A percentile compares a stretch with the other conserved stretches of the same genome.
phyloP scores from a whole-genome alignment of 2,329 filamentous ascomycete genomes.

The Colletotrichum tanaceti region DNA sequence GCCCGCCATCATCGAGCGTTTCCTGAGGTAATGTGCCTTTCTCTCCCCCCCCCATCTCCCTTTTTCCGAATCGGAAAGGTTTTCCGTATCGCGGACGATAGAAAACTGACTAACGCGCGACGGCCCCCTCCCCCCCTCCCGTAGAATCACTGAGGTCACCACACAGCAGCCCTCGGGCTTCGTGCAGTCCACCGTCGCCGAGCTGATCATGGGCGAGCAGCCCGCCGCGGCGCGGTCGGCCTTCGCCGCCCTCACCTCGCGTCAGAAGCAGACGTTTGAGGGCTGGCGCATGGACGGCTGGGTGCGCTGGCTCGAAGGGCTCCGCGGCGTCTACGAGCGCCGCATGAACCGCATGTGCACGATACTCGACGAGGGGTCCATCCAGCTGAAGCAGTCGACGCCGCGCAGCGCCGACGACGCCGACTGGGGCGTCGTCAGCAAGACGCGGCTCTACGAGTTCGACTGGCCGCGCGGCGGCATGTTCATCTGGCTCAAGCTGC shows the following conservation, averaged over 20 bases:
- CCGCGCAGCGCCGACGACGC: constrained; percentile 57
- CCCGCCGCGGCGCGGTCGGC: constrained; percentile 58
- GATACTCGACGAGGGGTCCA: constrained; percentile 75
- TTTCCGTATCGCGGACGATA: no score
- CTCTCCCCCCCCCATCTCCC: no score
- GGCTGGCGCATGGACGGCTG: constrained; percentile 87
- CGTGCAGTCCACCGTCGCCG: constrained; percentile 83
- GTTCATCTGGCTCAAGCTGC: constrained; percentile 86
- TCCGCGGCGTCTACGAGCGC: constrained; percentile 85
- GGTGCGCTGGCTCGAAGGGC: constrained; percentile 89
- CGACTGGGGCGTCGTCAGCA: constrained; percentile 82
- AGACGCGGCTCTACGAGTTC: constrained; percentile 80
- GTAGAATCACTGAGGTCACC: constrained; percentile 77
- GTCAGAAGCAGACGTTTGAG: constrained; percentile 59
- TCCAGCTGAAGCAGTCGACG: constrained; percentile 72
- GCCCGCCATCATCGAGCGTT: constrained; percentile 79
- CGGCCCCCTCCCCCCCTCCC: constrained; percentile 47
- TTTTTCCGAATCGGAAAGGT: no score
- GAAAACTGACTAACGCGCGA: neutral
- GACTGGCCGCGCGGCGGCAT: constrained; percentile 87
- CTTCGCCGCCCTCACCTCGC: constrained; percentile 57
- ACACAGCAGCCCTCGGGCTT: constrained; percentile 92
- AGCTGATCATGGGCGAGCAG: constrained; percentile 79
- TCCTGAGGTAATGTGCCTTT: constrained; percentile 55
- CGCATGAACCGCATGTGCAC: constrained; percentile 85